phyloP scores from a whole-genome alignment of 164 flowering plant species.

The Sextonia rubra region DNA sequence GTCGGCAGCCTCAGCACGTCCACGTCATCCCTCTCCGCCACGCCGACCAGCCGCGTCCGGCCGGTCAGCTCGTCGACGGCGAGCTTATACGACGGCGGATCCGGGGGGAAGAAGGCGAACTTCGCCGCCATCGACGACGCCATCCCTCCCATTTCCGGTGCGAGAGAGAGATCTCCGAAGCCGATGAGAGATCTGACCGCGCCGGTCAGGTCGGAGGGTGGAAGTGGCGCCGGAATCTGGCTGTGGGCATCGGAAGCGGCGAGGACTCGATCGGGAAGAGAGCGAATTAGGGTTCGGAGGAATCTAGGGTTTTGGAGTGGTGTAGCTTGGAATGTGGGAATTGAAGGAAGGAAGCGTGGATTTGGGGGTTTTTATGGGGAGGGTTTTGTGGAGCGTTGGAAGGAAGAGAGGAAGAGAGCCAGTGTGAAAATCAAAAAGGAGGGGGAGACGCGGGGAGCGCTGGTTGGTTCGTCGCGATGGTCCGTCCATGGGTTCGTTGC shows the following conservation, averaged over 20 bases:
- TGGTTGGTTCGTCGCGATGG: background rate
- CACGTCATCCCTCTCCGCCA: slow-evolving; percentile 52
- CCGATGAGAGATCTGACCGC: background rate
- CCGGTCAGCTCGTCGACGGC: slow-evolving; percentile 40
- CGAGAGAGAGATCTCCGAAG: background rate
- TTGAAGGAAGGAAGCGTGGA: too few species aligned
- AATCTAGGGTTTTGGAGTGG: background rate
- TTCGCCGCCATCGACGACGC: slow-evolving; percentile 87
- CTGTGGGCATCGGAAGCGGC: slow-evolving; percentile 5
- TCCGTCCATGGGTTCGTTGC: background rate
- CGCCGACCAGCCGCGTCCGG: slow-evolving; percentile 46
- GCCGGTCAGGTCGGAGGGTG: slow-evolving; percentile 12
- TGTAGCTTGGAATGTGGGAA: background rate
- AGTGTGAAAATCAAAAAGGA: background rate
- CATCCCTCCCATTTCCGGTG: slow-evolving; percentile 60
- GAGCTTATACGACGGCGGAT: slow-evolving; percentile 69
- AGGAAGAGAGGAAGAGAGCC: background rate
- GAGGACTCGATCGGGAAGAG: background rate
- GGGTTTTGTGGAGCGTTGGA: background rate
- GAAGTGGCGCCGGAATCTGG: slow-evolving; percentile 6
- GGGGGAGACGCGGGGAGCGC: background rate
- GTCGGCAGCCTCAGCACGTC: slow-evolving; percentile 66
- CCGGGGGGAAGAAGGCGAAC: slow-evolving; percentile 88
- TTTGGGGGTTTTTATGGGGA: too few species aligned
- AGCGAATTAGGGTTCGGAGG: background rate